Evolutionary conservation across 129 eudicot species (phyloP).

Genomic region (Silybum marianum): DNA sequence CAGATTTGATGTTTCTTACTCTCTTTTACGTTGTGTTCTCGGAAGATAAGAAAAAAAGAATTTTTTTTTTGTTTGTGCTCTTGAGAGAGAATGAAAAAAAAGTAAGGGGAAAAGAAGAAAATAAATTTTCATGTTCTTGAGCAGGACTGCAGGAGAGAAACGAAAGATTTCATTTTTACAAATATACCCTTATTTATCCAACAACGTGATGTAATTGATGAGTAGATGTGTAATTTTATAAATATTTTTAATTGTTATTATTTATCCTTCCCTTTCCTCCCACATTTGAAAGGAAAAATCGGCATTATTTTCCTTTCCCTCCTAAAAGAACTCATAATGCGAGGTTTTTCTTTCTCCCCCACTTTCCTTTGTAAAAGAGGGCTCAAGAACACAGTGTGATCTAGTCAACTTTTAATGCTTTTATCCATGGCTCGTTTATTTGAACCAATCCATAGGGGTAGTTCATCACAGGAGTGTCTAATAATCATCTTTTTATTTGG

Average conservation of each 20-base stretch:
- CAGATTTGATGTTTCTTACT: too few species aligned
- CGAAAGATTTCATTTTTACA: background rate
- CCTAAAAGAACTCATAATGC: background rate
- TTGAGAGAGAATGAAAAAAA: too few species aligned
- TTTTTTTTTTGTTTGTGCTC: too few species aligned
- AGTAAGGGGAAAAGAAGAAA: background rate
- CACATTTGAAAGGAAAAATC: background rate
- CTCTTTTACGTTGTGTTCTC: too few species aligned
- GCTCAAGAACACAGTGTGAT: background rate
- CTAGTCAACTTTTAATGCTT: background rate
- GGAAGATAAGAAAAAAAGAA: background rate
- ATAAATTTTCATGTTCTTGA: background rate
- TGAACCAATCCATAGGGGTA: background rate
- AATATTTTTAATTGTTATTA: too few species aligned
- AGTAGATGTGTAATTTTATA: background rate
- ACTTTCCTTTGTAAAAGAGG: background rate
- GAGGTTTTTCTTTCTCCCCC: background rate
- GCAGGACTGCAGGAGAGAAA: background rate
- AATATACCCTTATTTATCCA: background rate
- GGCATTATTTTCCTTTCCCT: background rate
- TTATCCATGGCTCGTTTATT: background rate
- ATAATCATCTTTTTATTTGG: background rate
- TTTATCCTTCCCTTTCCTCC: background rate
- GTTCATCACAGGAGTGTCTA: background rate
- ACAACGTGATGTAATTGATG: background rate